These are phyloP conservation scores for Quercus tomentella DNA, from an alignment of 331 rosid species.

Conservation along the genomic window DNA sequence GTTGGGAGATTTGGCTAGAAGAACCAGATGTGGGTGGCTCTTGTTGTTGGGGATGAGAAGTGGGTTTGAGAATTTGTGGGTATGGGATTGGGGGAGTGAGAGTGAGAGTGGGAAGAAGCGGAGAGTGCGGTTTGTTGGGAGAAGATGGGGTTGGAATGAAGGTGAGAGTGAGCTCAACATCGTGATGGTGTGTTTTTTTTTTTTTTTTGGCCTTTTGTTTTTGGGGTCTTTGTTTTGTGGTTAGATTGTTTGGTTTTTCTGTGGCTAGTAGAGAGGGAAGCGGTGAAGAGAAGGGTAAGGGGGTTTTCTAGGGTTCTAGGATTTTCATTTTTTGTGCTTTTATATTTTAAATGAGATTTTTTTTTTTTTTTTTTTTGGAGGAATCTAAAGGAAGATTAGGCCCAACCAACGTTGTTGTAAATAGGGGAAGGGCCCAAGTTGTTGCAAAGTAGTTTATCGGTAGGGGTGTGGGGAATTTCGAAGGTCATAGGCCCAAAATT, in stretches of 20 bases:
- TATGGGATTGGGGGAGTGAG: background rate
- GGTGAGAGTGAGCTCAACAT: conserved; percentile 31
- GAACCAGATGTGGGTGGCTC: background rate
- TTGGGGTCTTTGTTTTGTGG: too few relatives aligned
- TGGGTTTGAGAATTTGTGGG: background rate
- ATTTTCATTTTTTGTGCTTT: background rate
- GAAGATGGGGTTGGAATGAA: conserved; percentile 23
- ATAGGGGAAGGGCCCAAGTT: too few relatives aligned
- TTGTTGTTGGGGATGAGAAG: background rate
- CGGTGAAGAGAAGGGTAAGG: background rate
- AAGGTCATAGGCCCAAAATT: too few relatives aligned
- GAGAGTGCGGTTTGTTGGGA: conserved; percentile 19
- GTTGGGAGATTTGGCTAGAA: conserved; percentile 45
- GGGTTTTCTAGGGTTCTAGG: background rate
- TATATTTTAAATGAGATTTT: background rate
- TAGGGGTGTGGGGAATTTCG: too few relatives aligned
- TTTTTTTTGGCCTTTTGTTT: background rate
- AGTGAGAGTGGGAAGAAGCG: background rate
- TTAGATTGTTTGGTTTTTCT: too few relatives aligned
- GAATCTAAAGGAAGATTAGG: too few relatives aligned
- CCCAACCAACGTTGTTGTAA: too few relatives aligned
- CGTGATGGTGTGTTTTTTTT: background rate
- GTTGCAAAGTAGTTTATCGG: too few relatives aligned
- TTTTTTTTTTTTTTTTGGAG: too few relatives aligned
- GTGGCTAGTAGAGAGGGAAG: too few relatives aligned